Evolutionary conservation across 1,284 basidiomycete genomes (phyloP).

Genomic region (Melanopsichium pennsylvanicum): DNA sequence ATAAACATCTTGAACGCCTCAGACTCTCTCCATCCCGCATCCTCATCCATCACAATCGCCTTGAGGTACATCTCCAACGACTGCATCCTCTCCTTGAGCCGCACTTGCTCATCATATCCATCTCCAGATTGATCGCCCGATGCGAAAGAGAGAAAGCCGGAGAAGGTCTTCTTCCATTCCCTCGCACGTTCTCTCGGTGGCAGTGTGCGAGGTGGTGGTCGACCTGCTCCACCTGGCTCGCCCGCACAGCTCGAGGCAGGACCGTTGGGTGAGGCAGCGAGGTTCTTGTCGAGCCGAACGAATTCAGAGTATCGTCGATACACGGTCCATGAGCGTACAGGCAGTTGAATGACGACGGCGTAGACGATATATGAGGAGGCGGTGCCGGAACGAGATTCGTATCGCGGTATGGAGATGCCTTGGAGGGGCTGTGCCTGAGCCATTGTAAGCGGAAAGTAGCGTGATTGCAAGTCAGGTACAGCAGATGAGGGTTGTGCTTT

Average conservation of each 20-base stretch:
- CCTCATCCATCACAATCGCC: slow-evolving; percentile 80
- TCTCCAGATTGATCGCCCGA: slow-evolving; percentile 9
- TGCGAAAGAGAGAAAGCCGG: slow-evolving; percentile 28
- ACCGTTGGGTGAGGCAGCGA: slow-evolving; percentile 74
- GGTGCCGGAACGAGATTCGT: slow-evolving; percentile 59
- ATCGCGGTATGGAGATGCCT: slow-evolving; percentile 59
- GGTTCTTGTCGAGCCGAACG: slow-evolving; percentile 80
- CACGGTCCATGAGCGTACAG: slow-evolving; percentile 88
- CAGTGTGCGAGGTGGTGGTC: slow-evolving; percentile 76
- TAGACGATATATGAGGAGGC: slow-evolving; percentile 76
- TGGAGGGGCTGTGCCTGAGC: slow-evolving; percentile 58
- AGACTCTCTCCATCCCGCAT: slow-evolving; percentile 80
- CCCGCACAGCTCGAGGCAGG: slow-evolving; percentile 7
- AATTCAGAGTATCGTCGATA: slow-evolving; percentile 94
- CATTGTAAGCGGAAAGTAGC: too few relatives aligned
- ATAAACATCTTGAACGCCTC: slow-evolving; percentile 86
- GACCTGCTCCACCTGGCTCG: slow-evolving; percentile 27
- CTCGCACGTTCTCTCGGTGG: slow-evolving; percentile 81
- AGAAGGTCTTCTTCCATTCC: slow-evolving; percentile 55
- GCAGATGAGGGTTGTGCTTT: not conserved
- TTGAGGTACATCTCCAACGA: slow-evolving; percentile 86
- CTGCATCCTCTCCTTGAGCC: slow-evolving; percentile 77
- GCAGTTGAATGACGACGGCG: slow-evolving; percentile 74
- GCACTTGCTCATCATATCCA: slow-evolving; percentile 57
- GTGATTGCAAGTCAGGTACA: too few relatives aligned